Evolutionary conservation across 2,329 filamentous ascomycete genomes (phyloP).

Genomic region (Microdochium nivale): DNA sequence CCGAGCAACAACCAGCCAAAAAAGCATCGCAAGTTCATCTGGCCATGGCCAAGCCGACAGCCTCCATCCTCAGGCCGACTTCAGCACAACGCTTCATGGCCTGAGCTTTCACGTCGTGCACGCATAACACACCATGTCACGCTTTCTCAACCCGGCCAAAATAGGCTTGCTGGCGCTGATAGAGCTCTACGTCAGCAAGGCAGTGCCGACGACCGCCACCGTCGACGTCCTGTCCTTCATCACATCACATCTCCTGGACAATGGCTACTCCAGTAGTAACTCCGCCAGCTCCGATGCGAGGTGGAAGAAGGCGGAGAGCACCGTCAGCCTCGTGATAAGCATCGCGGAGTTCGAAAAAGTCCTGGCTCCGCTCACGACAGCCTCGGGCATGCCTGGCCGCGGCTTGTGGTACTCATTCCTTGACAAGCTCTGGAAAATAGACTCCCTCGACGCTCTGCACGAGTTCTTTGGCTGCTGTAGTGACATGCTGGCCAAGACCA

Average conservation of each 20-base stretch:
- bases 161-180: conserved; percentile 74
- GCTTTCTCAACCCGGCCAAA: conserved; percentile 83
- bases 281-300: conserved; percentile 20
- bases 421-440: conserved; percentile 71
- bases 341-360: conserved; percentile 52
- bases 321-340: conserved; percentile 42
- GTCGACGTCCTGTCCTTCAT: conserved; percentile 74
- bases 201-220: conserved; percentile 60
- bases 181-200: conserved; percentile 68
- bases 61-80: background rate
- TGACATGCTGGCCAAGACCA: conserved; percentile 50
- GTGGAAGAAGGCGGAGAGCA: conserved; percentile 41
- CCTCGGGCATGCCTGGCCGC: conserved; percentile 58
- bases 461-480: conserved; percentile 59
- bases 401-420: conserved; percentile 86
- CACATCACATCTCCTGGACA: conserved; percentile 57
- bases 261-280: conserved; percentile 21
- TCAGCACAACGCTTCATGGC: background rate
- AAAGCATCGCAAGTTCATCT: too few species aligned
- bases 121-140: conserved; percentile 47
- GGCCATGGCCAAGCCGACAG: too few species aligned
- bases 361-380: conserved; percentile 41
- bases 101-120: background rate
- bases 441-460: conserved; percentile 74
- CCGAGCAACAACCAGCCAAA: too few species aligned